These are phyloP conservation scores for Amyloporia xantha DNA, from an alignment of 768 basidiomycete genomes.

Conservation along the genomic window DNA sequence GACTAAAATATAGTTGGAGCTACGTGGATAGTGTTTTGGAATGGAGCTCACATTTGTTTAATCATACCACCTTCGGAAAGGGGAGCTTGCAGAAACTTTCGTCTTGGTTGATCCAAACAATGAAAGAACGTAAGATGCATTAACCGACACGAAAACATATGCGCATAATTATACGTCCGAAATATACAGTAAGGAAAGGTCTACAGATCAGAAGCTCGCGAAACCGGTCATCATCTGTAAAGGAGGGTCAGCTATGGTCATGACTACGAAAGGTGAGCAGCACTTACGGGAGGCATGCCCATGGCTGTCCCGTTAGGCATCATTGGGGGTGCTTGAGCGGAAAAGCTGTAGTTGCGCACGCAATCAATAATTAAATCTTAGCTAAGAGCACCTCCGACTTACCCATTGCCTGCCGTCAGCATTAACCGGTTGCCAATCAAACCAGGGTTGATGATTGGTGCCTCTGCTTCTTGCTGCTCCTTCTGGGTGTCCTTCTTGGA, in stretches of 20 bases:
- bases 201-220: slow-evolving; percentile 30
- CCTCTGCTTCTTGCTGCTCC: slow-evolving; percentile 82
- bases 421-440: slow-evolving; percentile 52
- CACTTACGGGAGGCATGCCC: slow-evolving; percentile 57
- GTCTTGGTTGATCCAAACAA: too few species aligned
- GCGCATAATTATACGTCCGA: slow-evolving; percentile 16
- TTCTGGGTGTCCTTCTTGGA: slow-evolving; percentile 83
- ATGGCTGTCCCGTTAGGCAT: slow-evolving; percentile 51
- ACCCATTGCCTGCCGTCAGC: slow-evolving; percentile 72
- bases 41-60: too few species aligned
- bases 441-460: slow-evolving; percentile 85
- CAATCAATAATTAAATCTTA: neutral
- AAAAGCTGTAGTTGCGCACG: slow-evolving; percentile 37
- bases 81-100: too few species aligned
- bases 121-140: too few species aligned
- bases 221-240: slow-evolving; percentile 61
- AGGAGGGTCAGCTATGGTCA: slow-evolving; percentile 3
- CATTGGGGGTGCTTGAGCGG: slow-evolving; percentile 48
- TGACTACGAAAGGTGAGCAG: neutral
- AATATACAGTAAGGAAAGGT: slow-evolving; percentile 14
- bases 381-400: slow-evolving; percentile 5
- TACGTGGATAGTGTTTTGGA: too few species aligned
- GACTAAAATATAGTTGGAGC: too few species aligned
- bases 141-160: slow-evolving; percentile 2
- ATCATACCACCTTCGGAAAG: too few species aligned